A percentile compares a stretch with the other conserved stretches of the same genome.
Conservation (phyloP, 2,329 filamentous ascomycete genomes). For the Trichoderma sp. region DNA sequence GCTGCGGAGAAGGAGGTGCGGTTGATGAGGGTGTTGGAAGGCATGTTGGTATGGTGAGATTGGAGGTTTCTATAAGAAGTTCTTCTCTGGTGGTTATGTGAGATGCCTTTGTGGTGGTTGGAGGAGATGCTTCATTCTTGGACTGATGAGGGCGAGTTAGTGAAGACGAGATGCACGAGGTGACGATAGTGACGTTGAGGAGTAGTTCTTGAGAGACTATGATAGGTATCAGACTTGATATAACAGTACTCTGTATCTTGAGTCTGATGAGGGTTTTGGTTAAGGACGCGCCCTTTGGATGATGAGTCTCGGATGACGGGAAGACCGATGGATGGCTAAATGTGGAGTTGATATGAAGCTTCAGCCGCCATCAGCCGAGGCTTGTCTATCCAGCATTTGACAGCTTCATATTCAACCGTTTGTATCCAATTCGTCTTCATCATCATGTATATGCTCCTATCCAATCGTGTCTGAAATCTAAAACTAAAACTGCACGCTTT, state of each 20-base stretch:
- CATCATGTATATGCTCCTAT: background rate
- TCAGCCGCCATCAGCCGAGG: slow-evolving; percentile 18
- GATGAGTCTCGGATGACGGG: slow-evolving; percentile 6
- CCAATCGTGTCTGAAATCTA: background rate
- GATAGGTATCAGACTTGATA: too few species aligned
- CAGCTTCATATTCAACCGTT: background rate
- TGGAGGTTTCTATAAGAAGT: background rate
- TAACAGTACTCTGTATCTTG: too few species aligned
- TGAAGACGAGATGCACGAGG: too few species aligned
- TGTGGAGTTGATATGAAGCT: background rate
- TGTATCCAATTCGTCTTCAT: background rate
- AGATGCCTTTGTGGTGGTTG: background rate
- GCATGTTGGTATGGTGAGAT: background rate
- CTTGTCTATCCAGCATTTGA: too few species aligned
- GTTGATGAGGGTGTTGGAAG: slow-evolving; percentile 15
- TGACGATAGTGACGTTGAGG: background rate
- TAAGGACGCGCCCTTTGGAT: slow-evolving; percentile 11
- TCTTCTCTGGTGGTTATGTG: background rate
- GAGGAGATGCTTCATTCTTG: background rate
- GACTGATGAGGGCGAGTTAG: background rate
- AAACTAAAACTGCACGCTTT: background rate
- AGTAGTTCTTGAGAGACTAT: background rate
- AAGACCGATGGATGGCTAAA: background rate
- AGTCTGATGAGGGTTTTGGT: too few species aligned
- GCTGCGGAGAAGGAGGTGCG: slow-evolving; percentile 25